Conservation (phyloP, 495 filamentous ascomycete genomes). For the Podospora comata region DNA sequence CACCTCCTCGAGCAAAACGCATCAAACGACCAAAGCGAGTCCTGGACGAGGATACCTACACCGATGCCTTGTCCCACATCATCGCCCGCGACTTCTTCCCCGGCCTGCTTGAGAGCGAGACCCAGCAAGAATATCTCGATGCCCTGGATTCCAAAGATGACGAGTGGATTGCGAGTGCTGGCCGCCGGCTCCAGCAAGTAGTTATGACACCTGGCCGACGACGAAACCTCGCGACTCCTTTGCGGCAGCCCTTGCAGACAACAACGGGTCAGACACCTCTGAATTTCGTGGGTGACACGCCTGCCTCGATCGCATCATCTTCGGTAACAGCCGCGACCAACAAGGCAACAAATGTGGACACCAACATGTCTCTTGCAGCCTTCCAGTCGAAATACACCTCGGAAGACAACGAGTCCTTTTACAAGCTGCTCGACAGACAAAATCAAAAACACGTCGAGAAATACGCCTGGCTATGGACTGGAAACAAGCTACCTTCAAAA, state of each 20-base stretch:
- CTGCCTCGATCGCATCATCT: conserved; percentile 44
- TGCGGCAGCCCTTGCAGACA: conserved; percentile 31
- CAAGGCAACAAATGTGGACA: conserved; percentile 60
- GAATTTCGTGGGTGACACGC: conserved; percentile 62
- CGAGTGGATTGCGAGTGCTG: conserved; percentile 81
- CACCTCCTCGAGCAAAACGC: conserved; percentile 81
- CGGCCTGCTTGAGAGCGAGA: conserved; percentile 77
- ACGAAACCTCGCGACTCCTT: conserved; percentile 30
- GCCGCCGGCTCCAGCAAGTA: conserved; percentile 65
- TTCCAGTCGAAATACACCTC: conserved; percentile 94
- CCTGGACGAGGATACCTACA: conserved; percentile 93
- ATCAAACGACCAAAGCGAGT: conserved; percentile 90
- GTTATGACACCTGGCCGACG: conserved; percentile 75
- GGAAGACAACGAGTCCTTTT: conserved; percentile 96
- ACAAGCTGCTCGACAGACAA: conserved; percentile 85
- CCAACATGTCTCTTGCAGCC: conserved; percentile 72
- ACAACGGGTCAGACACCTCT: conserved; percentile 45
- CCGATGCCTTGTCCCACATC: conserved; percentile 84
- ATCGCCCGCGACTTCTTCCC: conserved; percentile 98
- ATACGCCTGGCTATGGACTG: conserved; percentile 81
- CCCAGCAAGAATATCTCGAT: conserved; percentile 87
- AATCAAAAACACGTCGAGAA: conserved; percentile 78
- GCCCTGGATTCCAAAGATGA: conserved; percentile 80
- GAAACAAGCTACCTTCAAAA: conserved; percentile 84
- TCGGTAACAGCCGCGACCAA: conserved; percentile 26